A percentile compares a stretch with the other conserved stretches of the same genome.
Evolutionary conservation across 176 grass and related monocot species (phyloP).

Genomic region (Miscanthus lutarioriparius): DNA sequence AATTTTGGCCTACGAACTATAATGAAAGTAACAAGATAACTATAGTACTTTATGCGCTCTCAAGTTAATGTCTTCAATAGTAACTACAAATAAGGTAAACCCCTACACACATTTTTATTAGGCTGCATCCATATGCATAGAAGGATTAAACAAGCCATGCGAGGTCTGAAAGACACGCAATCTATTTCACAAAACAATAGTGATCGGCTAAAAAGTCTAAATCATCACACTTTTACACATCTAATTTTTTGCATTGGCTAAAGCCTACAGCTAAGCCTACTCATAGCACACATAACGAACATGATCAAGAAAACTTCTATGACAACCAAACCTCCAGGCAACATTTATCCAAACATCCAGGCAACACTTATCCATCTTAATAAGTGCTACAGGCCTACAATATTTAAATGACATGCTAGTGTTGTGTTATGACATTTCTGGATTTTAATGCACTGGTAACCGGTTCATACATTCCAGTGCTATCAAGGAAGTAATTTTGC

Average conservation of each 20-base stretch:
- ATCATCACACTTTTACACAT: not conserved
- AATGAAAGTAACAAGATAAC: not conserved
- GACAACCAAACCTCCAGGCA: not conserved
- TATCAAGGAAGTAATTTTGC: not conserved
- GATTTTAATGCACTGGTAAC: not conserved
- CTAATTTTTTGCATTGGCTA: not conserved
- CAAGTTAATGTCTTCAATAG: conserved; percentile 5
- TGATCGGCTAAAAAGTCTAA: not conserved
- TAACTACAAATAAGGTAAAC: not conserved
- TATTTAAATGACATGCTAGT: not conserved
- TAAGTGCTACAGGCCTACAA: not conserved
- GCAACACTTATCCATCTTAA: not conserved
- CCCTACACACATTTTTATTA: not conserved
- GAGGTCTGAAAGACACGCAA: not conserved
- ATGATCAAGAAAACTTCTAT: not conserved
- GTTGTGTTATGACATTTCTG: not conserved
- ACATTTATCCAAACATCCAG: not conserved
- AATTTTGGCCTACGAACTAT: not conserved
- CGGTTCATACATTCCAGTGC: not conserved
- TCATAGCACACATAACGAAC: not conserved
- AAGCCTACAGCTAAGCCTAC: not conserved
- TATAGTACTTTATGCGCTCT: not conserved
- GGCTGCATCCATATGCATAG: not conserved
- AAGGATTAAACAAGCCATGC: not conserved
- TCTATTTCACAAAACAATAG: not conserved